Evolutionary conservation across 1,284 basidiomycete genomes (phyloP), one percentile per base, ranked within the genome.

Genomic region (Apiotrichum gracile): DNA sequence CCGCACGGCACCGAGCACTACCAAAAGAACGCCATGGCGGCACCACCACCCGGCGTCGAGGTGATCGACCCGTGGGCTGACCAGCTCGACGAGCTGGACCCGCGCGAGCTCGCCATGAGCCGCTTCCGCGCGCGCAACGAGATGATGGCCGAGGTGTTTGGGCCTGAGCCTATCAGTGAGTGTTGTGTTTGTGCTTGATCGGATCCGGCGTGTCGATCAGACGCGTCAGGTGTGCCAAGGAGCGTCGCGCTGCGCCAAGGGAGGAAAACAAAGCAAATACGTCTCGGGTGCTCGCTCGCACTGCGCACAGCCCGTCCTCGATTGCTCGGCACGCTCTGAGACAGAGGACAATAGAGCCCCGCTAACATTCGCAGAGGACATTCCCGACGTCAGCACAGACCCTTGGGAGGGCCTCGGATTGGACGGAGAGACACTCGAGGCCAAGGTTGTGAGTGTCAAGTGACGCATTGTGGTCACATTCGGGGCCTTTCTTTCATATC

Each of bases 31-130:
- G 67, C 68, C 4, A 50, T 49, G 42, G 55, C 55, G 4, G 35
- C 41, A 27, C 52, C 52, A 27, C 52, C 52, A 5, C 25, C 17
- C 5, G 42, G 22, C 9, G 45, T n/a, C 5, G 37, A 43, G 21
- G 40, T 47, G 33, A 52, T 62, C 16, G 71, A 73, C 55, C 71
- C 71, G 5, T 73, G 69, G 69, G 66, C 71, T 1, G 71, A 73
- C 46, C 58, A 51, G 27, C 50, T 73, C 48, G 71, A 73, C 43
- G 71, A 73, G 58, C 52, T 72, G 13, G 71, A 73, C 58, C 60
- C 67, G 22, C 54, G 69, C 26, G 71, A 73, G 43, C 45, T 70
- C 12, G 71, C 71, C 3, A 72, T 73, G 69, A 60, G 57, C 19
- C 61, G 68, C 27, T 73, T 68, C 53, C 64, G 71, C 42, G 53